Base-by-base conservation (phyloP, 2,329 filamentous ascomycete genomes). In the Colletotrichum euphorbiae region DNA sequence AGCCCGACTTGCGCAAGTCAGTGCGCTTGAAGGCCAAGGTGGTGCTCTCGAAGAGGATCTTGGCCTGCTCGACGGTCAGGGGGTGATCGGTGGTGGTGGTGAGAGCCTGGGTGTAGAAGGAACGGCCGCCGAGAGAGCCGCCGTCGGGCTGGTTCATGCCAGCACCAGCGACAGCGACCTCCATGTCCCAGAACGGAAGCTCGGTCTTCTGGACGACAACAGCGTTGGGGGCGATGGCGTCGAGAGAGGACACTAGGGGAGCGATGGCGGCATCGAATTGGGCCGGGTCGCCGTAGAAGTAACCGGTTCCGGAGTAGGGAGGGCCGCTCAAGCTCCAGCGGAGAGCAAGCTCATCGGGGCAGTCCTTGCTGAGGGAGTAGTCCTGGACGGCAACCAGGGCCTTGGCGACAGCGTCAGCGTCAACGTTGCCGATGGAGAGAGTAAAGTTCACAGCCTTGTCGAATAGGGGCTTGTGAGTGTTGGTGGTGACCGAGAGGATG, bases 131-230 rank as follows among this genome's bases (percentile, higher is more conserved):
- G 48, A 69, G 67, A 45, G 52, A 33, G 42, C 69, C 67, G 12
- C 67, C 67, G 7, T 60, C 45, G 54, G 67, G 67, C 28, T 59
- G 58, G 57, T 71, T 67, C 69, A 71, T 71, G 62, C 69, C 67
- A 11, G 43, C 17, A 17, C 67, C 69, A 33, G 67, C 67, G 45
- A 63, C 54, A 48, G 62, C 42, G n/a, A 71, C 62, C 62, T 71
- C 69, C 67, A 69, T 63, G 45, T 69, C 67, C 69, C 69, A 69
- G 55, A 71, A 71, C 48, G 69, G 62, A 0, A 71, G 62, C 28
- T 62, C 67, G 7, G 67, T 63, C 58, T 69, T 63, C 12, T 7
- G 1, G 50, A 66, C 36, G 43, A 67, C 62, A 43, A 42, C 60
- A 9, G 48, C 36, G 50, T 62, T 60, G 43, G 43, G 19, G 62